A percentile compares a stretch with the other conserved stretches of the same genome.
Conservation (phyloP, 495 filamentous ascomycete species). For the Aspergillus indologenus region DNA sequence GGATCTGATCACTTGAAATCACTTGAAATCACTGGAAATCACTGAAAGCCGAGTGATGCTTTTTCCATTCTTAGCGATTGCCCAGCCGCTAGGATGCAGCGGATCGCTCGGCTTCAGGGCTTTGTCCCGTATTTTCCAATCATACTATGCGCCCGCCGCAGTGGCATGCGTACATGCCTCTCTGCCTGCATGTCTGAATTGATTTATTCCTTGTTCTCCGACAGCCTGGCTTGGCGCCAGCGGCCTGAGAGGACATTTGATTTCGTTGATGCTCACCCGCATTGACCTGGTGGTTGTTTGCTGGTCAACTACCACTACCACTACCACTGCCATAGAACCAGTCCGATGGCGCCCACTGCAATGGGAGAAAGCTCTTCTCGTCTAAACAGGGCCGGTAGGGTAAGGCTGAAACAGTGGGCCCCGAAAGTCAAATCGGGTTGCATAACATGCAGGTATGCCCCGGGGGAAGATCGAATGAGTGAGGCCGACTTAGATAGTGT, state of each 20-base stretch:
- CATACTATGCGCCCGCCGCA: no score
- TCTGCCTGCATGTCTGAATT: no score
- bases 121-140: background rate
- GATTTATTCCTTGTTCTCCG: background rate
- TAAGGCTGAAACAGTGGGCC: background rate
- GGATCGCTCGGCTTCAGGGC: background rate
- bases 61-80: background rate
- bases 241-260: background rate
- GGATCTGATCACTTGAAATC: no score
- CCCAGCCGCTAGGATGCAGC: background rate
- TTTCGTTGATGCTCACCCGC: background rate
- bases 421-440: slow-evolving; percentile 2
- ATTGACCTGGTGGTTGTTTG: background rate
- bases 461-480: no score
- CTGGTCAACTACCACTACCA: background rate
- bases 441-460: slow-evolving; percentile 2
- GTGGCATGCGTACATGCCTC: no score
- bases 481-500: no score
- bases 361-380: background rate
- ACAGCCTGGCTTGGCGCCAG: background rate
- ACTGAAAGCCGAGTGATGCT: no score
- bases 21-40: no score
- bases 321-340: background rate
- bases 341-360: background rate
- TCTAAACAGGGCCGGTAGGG: background rate